Base-by-base conservation (phyloP, 768 basidiomycete species). In the Boletus patriciae region DNA sequence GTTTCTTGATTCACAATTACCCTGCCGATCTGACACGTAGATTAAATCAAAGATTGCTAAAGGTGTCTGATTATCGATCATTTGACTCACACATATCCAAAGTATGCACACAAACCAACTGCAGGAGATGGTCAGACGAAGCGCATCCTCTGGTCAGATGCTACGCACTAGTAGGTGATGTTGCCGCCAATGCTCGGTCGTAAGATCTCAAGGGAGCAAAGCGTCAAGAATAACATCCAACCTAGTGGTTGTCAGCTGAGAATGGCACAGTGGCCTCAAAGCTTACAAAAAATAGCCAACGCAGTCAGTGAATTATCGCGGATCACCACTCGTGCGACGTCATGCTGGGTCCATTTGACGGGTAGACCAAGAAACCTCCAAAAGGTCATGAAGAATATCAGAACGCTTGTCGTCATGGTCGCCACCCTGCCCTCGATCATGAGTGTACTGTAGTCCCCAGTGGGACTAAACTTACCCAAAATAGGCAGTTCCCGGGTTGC, bases 61-160 rank as follows among this genome's bases (percentile, higher is more conserved):
- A 16, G 31, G 44, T n/a, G 18, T n/a, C 15, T 38, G 18, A 13
- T 11, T 11, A 33, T 33, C 13, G 13, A 34, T n/a, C 38, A 9
- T 34, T n/a, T 3, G 6, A 65, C 65, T 46, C 33, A 66, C 64
- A 16, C 58, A 55, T n/a, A 63, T 37, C 59, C 64, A 66, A 18
- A 66, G 55, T 11, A 52, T 29, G 40, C 42, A 48, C 5, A 63
- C 61, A 9, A 66, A 40, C 64, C 64, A 65, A 40, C 65, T 66
- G 45, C 33, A 40, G 8, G 42, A 12, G 25, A 19, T 3, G 15
- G 37, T 50, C 27, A 50, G 38, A 27, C 15, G 25, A 15, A 29
- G 27, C 11, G n/a, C 38, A 38, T n/a, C 18, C 18, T 38, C 16
- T 18, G 18, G 16, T 12, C 4, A n/a, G 16, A 40, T 8, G 2